Base-by-base conservation (phyloP, 768 basidiomycete species). In the Lyophyllum decastes region DNA sequence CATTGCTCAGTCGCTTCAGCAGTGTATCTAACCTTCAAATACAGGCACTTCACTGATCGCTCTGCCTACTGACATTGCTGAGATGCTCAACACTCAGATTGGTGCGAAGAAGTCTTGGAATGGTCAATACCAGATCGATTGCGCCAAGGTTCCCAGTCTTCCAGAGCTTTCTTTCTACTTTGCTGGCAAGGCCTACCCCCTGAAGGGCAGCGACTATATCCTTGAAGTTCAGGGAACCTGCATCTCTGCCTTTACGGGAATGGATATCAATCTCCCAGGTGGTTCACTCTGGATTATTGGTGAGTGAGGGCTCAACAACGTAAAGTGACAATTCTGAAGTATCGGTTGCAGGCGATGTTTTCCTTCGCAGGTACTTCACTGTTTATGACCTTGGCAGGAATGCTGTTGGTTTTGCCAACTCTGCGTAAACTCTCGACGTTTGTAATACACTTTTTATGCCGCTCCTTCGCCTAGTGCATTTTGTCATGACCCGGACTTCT, bases 41-140 rank as follows among this genome's bases (percentile, higher is more conserved):
- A 91, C 68, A 88, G 94, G 95, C 54, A 98, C 97, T 40, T 95
- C 94, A 7, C 80, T 98, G 59, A 98, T 98, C 65, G 96, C 90
- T 49, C 79, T 96, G 49, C 96, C 96, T 50, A 87, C 88, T 56
- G 96, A 98, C 68, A 82, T 98, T 53, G 95, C 97, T 52, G 97
- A 99, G 80, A 93, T 99, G 93, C 79, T 99, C 66, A 98, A 99
- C 76, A 79, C 89, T 30, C 87, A 90, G 72, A 97, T 99, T 52
- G 97, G 97, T 58, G 96, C 96, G 14, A 90, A 84, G 76, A 93
- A 89, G 69, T 85, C 88, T 1, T 98, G 95, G 95, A 97, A 91
- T 69, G 97, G 96, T 40, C 96, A 98, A 73, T 97, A 96, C 69
- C 86, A 85, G 24, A 79, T 99, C 60, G 92, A 95, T 62, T 98